Evolutionary conservation across 208 protist species (phyloP), one percentile per base, ranked within the genome.

Genomic region (Wallacemonas rigidus): DNA sequence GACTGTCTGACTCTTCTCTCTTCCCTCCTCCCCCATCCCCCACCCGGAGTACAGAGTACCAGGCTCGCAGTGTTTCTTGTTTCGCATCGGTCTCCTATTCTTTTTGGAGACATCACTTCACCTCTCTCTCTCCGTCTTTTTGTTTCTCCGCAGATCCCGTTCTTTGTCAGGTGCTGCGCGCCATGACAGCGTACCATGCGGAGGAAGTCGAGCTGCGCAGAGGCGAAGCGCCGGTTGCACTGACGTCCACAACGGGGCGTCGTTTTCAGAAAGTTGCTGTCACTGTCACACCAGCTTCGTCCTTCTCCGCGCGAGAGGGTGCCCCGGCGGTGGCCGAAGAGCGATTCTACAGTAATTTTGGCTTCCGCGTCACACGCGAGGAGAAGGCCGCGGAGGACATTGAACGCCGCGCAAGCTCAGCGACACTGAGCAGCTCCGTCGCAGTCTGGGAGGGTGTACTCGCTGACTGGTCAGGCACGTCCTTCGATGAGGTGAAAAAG

Each of bases 311-410:
- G 17, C 45, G 3, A 48, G 64, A 47, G 14, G 17, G 12, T 36
- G 39, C 38, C 5, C 4, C 48, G 35, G 26, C 35, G 3, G 26
- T 47, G 8, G 26, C 26, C 26, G 50, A 58, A 35, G 50, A 69
- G 38, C 4, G 43, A 35, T 69, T 69, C 40, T 69, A 69, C 45
- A 58, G 45, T 64, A 83, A 82, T 55, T 93, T 79, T 67, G 92
- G 92, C 38, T 96, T 96, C 60, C 76, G 74, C 39, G 80, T 96
- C 9, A 88, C 82, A 2, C 41, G 60, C 5, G 78, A 75, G 65
- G 89, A 93, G 65, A 96, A 93, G 76, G 80, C 83, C 5, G 78
- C 83, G 15, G 89, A 96, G 76, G 76, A 83, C 48, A 35, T 56
- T 14, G 72, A 78, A 39, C 53, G 74, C 63, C 47, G 70, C 11